phyloP scores from a whole-genome alignment of 306 rosid species.

The Gleditsia sinensis region DNA sequence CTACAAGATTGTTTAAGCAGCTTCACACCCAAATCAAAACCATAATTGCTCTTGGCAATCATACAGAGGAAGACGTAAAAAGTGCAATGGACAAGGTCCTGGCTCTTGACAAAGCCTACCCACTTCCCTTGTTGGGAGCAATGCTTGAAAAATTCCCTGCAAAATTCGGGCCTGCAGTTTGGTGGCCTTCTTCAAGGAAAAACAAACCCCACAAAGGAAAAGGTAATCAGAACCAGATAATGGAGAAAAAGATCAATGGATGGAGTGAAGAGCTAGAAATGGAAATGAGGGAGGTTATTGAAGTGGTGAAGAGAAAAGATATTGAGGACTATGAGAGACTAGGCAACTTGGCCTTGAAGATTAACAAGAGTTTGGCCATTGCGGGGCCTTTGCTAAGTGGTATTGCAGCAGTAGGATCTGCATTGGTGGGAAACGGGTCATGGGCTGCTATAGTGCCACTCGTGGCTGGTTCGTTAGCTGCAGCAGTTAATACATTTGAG shows the following conservation, averaged over 20 bases:
- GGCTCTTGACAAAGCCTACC: slow-evolving; percentile 76
- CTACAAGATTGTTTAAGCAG: slow-evolving; percentile 61
- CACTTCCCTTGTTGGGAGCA: slow-evolving; percentile 73
- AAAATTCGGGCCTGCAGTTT: slow-evolving; percentile 60
- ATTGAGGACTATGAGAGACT: slow-evolving; percentile 64
- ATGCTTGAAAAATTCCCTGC: slow-evolving; percentile 83
- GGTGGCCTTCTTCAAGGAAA: slow-evolving; percentile 61
- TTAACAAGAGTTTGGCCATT: slow-evolving; percentile 61
- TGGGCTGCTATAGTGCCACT: slow-evolving; percentile 43
- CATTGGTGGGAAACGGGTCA: slow-evolving; percentile 46
- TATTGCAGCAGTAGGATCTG: slow-evolving; percentile 62
- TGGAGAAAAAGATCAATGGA: slow-evolving; percentile 26
- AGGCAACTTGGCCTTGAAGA: slow-evolving; percentile 60
- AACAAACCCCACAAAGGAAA: not conserved
- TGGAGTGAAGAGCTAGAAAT: slow-evolving; percentile 61
- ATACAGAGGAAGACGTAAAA: slow-evolving; percentile 50
- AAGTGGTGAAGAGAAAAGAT: slow-evolving; percentile 60
- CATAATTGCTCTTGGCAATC: slow-evolving; percentile 31
- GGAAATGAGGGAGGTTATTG: slow-evolving; percentile 59
- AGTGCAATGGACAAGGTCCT: slow-evolving; percentile 53
- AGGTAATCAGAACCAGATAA: not conserved
- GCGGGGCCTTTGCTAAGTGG: slow-evolving; percentile 76
- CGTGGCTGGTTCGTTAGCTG: slow-evolving; percentile 59
- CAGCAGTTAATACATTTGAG: slow-evolving; percentile 51
- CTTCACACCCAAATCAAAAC: slow-evolving; percentile 50